Evolutionary conservation across 257 asterid genomes (phyloP).

Genomic region (Solanum megistacrolobum): DNA sequence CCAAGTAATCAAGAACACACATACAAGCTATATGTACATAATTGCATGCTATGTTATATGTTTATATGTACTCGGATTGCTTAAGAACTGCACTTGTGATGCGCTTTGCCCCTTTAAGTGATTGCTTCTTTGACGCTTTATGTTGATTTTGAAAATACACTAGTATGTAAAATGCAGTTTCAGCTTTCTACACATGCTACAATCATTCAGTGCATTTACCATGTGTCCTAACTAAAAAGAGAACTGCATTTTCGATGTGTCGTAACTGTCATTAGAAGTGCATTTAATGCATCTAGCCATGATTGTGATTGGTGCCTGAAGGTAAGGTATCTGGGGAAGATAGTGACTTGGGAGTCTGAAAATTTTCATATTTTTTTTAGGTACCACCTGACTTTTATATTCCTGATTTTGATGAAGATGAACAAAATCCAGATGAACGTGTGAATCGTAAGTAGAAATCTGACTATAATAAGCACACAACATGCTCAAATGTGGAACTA

Average conservation of each 20-base stretch:
- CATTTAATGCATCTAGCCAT: background rate
- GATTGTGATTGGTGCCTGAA: background rate
- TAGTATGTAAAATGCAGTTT: background rate
- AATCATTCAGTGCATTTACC: background rate
- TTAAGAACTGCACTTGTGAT: background rate
- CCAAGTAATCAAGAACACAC: background rate
- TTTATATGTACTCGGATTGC: background rate
- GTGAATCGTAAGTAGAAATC: conserved; percentile 56
- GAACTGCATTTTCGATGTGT: background rate
- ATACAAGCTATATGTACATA: background rate
- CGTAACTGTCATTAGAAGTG: background rate
- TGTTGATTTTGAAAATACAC: background rate
- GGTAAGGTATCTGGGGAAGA: background rate
- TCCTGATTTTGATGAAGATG: conserved; percentile 90
- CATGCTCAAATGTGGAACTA: background rate
- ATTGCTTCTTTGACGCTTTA: background rate
- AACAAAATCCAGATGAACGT: conserved; percentile 83
- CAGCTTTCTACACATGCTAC: background rate
- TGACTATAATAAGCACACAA: background rate
- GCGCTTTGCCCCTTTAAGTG: background rate
- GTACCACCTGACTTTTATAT: conserved; percentile 95
- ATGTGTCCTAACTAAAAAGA: too few relatives aligned
- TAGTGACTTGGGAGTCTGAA: background rate
- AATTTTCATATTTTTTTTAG: conserved; percentile 16
- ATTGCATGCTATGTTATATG: background rate